These are phyloP conservation scores for Sclerotinia glacialis DNA, from an alignment of 2,329 filamentous ascomycete species.

Conservation along the genomic window DNA sequence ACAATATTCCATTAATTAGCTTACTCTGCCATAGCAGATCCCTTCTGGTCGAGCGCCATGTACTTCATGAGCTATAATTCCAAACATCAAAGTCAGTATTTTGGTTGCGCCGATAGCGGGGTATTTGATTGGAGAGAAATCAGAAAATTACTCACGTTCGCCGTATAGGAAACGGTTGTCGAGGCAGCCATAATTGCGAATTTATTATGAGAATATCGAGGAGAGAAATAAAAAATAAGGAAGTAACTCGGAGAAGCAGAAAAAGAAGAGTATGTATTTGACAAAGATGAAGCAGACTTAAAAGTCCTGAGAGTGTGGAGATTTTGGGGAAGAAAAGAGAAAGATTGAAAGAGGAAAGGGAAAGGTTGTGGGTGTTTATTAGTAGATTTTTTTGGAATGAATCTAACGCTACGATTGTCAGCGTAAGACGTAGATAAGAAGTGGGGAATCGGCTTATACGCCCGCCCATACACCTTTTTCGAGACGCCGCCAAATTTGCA, in stretches of 20 bases:
- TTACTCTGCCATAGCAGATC: conserved; percentile 88
- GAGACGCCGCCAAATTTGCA: too few species aligned
- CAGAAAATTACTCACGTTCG: conserved; percentile 41
- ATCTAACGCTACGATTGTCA: neutral
- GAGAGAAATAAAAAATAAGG: neutral
- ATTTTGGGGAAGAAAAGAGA: neutral
- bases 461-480: too few species aligned
- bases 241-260: neutral
- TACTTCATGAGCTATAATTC: conserved; percentile 80
- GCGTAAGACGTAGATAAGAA: conserved; percentile 1
- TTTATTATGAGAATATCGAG: conserved; percentile 14
- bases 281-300: neutral
- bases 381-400: too few species aligned
- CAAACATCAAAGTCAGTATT: conserved; percentile 23
- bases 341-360: neutral
- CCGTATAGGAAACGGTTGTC: conserved; percentile 40
- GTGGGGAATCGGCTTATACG: too few species aligned
- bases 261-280: neutral
- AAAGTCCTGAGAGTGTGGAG: conserved; percentile 9
- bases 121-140: conserved; percentile 22
- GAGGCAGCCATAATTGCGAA: conserved; percentile 37
- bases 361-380: too few species aligned
- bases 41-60: conserved; percentile 85
- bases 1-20: conserved; percentile 59
- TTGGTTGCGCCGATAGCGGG: conserved; percentile 20